Base-by-base conservation (phyloP, 2,329 filamentous ascomycete genomes). In the Seiridium cupressi region DNA sequence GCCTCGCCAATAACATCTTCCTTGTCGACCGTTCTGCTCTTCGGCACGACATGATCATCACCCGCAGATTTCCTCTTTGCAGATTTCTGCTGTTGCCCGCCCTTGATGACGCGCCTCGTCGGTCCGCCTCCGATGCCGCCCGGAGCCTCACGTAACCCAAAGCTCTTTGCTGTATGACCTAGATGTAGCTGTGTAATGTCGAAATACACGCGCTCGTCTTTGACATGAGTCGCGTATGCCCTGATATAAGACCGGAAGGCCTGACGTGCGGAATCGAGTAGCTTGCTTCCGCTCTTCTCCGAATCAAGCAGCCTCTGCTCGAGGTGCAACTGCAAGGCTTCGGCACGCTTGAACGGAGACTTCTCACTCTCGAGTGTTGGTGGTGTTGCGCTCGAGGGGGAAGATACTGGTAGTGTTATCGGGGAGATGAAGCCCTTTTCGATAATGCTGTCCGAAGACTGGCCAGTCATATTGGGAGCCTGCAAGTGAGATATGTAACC, bases 101-200 rank as follows among this genome's bases (percentile, higher is more conserved):
- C 66, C 66, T 77, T 78, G 62, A 69, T 69, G 57, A 73, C 72
- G 26, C 75, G 76, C 74, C 68, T 77, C 70, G 71, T 82, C 65
- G 75, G 84, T 73, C 84, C 83, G 2, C 80, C 81, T 40, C 88
- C 88, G 58, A 99, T 96, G 55, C 91, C 90, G 4, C 90, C 90
- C 0, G 95, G 95, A 38, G 92, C 88, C 73, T 99, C 95, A 64
- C 96, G 84, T 65, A 99, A 78, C 1, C 89, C 95, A 72, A 96
- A 99, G 34, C 90, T 92, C 80, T 99, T 99, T 6, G 94, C 94
- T 65, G 95, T 80, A 79, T 99, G 95, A 3, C 95, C 95, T 6
- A 98, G 78, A 73, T 99, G 95, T 51, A 99, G 78, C 69, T 91
- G 86, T 62, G 92, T 93, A 75, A 97, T 96, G 73, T 98, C 91